phyloP scores from a whole-genome alignment of 768 basidiomycete species.

The Phaeotremella skinneri region DNA sequence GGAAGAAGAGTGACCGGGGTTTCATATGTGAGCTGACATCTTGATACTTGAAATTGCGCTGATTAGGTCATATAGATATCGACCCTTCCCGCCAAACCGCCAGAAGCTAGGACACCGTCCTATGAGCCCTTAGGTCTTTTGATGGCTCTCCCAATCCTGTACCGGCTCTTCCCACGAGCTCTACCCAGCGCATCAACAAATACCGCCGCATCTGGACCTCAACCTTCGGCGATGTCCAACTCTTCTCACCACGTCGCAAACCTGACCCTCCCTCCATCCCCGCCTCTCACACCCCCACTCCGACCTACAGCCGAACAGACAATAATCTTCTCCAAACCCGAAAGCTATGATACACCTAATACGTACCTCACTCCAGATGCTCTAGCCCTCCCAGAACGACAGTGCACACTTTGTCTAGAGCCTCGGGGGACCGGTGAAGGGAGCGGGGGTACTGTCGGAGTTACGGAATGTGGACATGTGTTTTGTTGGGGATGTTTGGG shows the following conservation, averaged over 20 bases:
- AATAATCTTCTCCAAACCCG: constrained; percentile 13
- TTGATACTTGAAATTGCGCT: not conserved
- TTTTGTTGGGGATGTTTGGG: constrained; percentile 53
- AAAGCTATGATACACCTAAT: constrained; percentile 25
- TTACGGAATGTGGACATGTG: constrained; percentile 52
- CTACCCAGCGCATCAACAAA: not conserved
- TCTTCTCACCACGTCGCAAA: constrained; percentile 1
- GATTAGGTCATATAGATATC: constrained; percentile 32
- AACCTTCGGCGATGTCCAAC: not conserved
- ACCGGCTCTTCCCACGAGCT: constrained; percentile 14
- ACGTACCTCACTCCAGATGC: constrained; percentile 39
- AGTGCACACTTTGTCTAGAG: constrained; percentile 49
- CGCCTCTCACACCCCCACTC: constrained; percentile 18
- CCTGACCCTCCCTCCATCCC: constrained; percentile 6
- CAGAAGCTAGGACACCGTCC: constrained; percentile 25
- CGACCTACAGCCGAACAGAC: constrained; percentile 24
- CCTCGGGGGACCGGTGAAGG: constrained; percentile 45
- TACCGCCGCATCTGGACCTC: not conserved
- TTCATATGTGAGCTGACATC: constrained; percentile 42
- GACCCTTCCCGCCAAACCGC: constrained; percentile 36
- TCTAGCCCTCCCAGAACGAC: constrained; percentile 30
- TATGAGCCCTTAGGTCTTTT: constrained; percentile 48
- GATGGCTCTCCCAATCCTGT: constrained; percentile 32
- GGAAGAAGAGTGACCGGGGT: constrained; percentile 46
- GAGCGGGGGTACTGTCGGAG: constrained; percentile 46